Evolutionary conservation across 1,139 yeast genomes (phyloP).

Genomic region (Saccharomyces hybrid): DNA sequence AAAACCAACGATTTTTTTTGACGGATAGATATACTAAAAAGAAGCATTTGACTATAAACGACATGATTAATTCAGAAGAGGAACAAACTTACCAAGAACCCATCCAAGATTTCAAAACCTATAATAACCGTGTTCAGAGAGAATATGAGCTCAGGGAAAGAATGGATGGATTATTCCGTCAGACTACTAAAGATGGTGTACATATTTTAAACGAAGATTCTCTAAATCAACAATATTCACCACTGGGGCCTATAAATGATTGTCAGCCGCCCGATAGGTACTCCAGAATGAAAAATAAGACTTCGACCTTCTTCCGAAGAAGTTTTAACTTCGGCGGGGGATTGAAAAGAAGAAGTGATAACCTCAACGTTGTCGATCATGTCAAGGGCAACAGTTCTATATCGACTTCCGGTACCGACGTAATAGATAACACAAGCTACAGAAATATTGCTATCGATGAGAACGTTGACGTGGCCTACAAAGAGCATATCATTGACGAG

Average conservation of each 20-base stretch:
- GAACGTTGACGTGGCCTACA: slow-evolving; percentile 2
- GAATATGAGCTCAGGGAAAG: slow-evolving; percentile 23
- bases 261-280: neutral
- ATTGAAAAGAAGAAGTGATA: neutral
- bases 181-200: slow-evolving; percentile 12
- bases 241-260: slow-evolving; percentile 1
- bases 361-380: neutral
- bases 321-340: neutral
- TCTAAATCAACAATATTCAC: slow-evolving; percentile 13
- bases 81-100: neutral
- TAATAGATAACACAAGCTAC: slow-evolving; percentile 19
- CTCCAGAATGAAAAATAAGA: neutral
- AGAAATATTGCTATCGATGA: slow-evolving; percentile 19
- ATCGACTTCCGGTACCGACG: slow-evolving; percentile 8
- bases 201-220: slow-evolving; percentile 15
- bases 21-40: slow-evolving; percentile 13
- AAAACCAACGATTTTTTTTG: slow-evolving; percentile 19
- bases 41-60: slow-evolving; percentile 4
- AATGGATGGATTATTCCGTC: slow-evolving; percentile 16
- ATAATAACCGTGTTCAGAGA: slow-evolving; percentile 18
- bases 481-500: slow-evolving; percentile 5
- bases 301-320: neutral
- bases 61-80: slow-evolving; percentile 4
- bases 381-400: neutral
- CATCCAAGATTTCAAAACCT: slow-evolving; percentile 16